phyloP scores from a whole-genome alignment of 2,329 filamentous ascomycete species.

The Pseudogymnoascus sp. region DNA sequence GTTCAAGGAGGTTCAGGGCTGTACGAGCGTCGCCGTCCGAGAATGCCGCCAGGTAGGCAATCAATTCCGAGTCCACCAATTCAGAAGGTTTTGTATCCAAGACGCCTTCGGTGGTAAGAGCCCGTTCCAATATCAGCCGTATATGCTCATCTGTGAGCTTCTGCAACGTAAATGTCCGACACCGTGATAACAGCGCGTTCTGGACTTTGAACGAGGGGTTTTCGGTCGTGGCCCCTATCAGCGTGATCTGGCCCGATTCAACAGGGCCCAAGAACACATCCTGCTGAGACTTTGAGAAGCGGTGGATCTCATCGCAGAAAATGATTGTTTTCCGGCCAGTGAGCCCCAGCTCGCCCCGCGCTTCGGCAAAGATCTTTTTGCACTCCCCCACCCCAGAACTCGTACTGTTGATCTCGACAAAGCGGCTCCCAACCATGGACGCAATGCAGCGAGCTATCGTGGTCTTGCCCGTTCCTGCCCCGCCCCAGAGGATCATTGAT shows the following conservation, averaged over 20 bases:
- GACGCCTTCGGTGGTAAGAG: slow-evolving; percentile 55
- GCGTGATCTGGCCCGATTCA: slow-evolving; percentile 79
- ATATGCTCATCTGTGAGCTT: slow-evolving; percentile 69
- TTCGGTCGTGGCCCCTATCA: slow-evolving; percentile 94
- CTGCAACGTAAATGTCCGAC: slow-evolving; percentile 79
- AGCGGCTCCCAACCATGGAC: slow-evolving; percentile 70
- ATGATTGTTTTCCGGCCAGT: slow-evolving; percentile 90
- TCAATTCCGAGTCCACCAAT: slow-evolving; percentile 68
- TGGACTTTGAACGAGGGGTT: slow-evolving; percentile 94
- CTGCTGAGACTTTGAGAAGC: slow-evolving; percentile 87
- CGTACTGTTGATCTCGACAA: slow-evolving; percentile 94
- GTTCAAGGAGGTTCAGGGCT: slow-evolving; percentile 83
- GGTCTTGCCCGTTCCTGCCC: slow-evolving; percentile 75
- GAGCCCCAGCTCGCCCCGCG: slow-evolving; percentile 68
- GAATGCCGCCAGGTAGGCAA: slow-evolving; percentile 77
- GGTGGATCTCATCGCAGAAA: slow-evolving; percentile 76
- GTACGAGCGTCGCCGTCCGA: slow-evolving; percentile 90
- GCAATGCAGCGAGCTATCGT: slow-evolving; percentile 91
- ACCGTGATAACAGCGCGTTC: slow-evolving; percentile 77
- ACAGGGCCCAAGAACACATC: slow-evolving; percentile 92
- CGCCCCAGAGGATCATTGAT: slow-evolving; percentile 92
- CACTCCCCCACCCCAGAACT: slow-evolving; percentile 80
- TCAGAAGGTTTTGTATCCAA: slow-evolving; percentile 37
- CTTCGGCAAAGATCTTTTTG: slow-evolving; percentile 86
- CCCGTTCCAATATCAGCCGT: slow-evolving; percentile 66